Percentiles rank a stretch among this genome's conserved stretches.
phyloP scores from a whole-genome alignment of 2,329 filamentous ascomycete species.

The Penicillium sp. region DNA sequence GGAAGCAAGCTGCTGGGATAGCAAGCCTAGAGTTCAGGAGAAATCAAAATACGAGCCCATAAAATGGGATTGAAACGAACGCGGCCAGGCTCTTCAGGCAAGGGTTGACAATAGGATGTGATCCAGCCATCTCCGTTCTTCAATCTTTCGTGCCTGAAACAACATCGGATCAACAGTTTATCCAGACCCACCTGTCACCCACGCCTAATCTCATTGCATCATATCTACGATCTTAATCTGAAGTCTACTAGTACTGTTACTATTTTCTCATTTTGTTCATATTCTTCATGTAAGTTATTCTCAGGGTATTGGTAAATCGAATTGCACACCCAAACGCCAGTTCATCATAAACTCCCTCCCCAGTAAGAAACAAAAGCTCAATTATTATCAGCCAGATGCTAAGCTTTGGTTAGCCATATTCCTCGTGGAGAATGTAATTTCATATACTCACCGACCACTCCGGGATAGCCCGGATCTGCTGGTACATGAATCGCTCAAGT shows the following conservation, averaged over 20 bases:
- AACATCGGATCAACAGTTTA: constrained; percentile 26
- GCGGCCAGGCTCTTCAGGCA: constrained; percentile 3
- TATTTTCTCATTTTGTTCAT: background rate
- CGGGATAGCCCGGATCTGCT: constrained; percentile 84
- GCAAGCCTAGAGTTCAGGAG: background rate
- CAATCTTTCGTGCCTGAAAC: constrained; percentile 16
- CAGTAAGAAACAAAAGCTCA: constrained; percentile 6
- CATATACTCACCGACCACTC: constrained; percentile 72
- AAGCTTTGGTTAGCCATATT: background rate
- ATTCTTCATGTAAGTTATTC: constrained; percentile 6
- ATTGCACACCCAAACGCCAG: constrained; percentile 16
- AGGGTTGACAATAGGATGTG: background rate
- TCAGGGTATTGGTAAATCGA: constrained; percentile 22
- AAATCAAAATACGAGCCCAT: constrained; percentile 8
- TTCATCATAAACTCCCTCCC: constrained; percentile 14
- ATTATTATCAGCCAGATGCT: constrained; percentile 45
- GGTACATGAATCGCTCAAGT: constrained; percentile 93
- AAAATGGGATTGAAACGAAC: constrained; percentile 13
- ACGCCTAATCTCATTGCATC: background rate
- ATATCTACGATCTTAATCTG: background rate
- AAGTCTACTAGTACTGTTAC: background rate
- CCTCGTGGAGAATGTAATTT: background rate
- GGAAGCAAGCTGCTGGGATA: background rate
- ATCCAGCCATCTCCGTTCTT: constrained; percentile 14
- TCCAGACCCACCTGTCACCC: constrained; percentile 27